Base-by-base conservation (phyloP, 2,329 filamentous ascomycete genomes). In the Albophoma yamanashiensis region DNA sequence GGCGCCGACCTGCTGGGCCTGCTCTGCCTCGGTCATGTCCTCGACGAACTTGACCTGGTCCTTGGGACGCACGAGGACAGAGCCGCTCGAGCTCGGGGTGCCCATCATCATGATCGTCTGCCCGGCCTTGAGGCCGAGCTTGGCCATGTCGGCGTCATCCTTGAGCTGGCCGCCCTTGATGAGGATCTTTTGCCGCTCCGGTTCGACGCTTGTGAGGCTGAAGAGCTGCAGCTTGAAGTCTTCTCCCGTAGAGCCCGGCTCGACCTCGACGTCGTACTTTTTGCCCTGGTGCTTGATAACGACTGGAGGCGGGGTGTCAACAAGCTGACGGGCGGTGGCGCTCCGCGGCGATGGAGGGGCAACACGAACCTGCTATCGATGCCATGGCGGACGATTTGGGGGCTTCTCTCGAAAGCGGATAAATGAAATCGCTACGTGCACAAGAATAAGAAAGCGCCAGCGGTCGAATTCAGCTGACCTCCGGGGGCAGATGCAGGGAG, bases 81-180 rank as follows among this genome's bases (percentile, higher is more conserved):
- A 78, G 50, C 81, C 82, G 57, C 83, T 85, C 17, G 84, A 85
- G 25, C 89, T 86, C 4, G 93, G 89, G 3, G 91, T 94, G 43
- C 95, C 95, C 83, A 99, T 91, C 89, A 99, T 95, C 87, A 96
- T 96, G 73, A 99, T 89, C 27, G 80, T 83, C 74, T 96, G 91
- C 60, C 89, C 89, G 40, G 89, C 79, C 80, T 96, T 97, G 68
- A 96, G 86, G 68, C 88, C 88, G 62, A 97, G 82, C 68, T 88
- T 89, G 65, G 86, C 86, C 74, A 99, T 86, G 62, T 91, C 87
- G 61, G 91, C 90, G 70, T 97, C 92, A 84, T 99, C 89, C 76
- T 97, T 99, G 67, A 99, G 85, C 75, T 96, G 91, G 64, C 91
- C 90, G 65, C 92, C 92, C 76, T 96, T 97, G 74, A 97, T 85